A percentile compares a stretch with the other conserved stretches of the same genome.
These are phyloP conservation scores for Globisporangium parvum DNA, from an alignment of 352 stramenopile genomes.

Conservation along the genomic window DNA sequence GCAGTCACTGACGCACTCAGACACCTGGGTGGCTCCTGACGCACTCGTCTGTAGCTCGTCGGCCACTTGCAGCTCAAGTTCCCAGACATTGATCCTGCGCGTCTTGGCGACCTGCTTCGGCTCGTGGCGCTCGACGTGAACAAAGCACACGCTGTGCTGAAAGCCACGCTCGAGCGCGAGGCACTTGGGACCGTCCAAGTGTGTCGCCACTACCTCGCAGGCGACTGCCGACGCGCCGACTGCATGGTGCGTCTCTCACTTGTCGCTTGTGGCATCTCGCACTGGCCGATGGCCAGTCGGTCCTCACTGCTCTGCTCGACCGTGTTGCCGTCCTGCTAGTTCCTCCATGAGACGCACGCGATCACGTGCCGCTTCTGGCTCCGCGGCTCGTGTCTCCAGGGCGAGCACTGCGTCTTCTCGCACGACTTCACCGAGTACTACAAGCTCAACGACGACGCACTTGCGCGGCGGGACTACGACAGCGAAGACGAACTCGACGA, in stretches of 20 bases:
- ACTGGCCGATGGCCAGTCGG: neutral
- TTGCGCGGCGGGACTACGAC: slow-evolving; percentile 57
- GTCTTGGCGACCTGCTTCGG: slow-evolving; percentile 68
- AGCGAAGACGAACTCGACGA: slow-evolving; percentile 69
- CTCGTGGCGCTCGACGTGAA: slow-evolving; percentile 69
- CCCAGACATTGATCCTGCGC: slow-evolving; percentile 61
- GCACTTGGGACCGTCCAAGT: slow-evolving; percentile 66
- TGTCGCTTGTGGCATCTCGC: neutral
- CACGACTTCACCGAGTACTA: slow-evolving; percentile 80
- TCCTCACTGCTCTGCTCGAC: slow-evolving; percentile 6
- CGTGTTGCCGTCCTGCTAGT: slow-evolving; percentile 31
- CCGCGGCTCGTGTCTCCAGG: slow-evolving; percentile 70
- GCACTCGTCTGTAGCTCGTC: slow-evolving; percentile 45
- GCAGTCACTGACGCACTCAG: neutral
- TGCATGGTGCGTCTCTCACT: slow-evolving; percentile 51
- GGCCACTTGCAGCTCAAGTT: slow-evolving; percentile 82
- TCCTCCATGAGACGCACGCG: slow-evolving; percentile 77
- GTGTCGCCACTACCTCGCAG: slow-evolving; percentile 76
- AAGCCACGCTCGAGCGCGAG: slow-evolving; percentile 70
- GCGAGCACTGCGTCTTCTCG: slow-evolving; percentile 73
- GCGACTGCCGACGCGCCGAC: slow-evolving; percentile 75
- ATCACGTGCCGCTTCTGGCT: slow-evolving; percentile 86
- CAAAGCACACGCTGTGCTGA: slow-evolving; percentile 66
- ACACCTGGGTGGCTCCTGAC: neutral
- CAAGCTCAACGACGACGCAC: slow-evolving; percentile 37